Base-by-base conservation (phyloP, 2,329 filamentous ascomycete genomes). In the Pseudopithomyces maydicus region DNA sequence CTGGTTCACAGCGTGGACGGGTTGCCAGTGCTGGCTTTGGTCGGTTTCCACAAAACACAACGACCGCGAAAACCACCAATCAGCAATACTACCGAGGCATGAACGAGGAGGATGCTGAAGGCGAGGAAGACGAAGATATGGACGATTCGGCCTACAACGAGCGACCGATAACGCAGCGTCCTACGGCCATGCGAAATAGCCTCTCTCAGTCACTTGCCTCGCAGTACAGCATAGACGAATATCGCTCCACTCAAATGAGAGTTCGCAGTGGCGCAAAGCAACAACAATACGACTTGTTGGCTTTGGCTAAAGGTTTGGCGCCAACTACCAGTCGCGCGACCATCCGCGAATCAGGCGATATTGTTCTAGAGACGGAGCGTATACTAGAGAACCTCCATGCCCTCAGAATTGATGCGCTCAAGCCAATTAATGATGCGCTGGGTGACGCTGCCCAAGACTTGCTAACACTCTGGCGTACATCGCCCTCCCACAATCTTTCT, bases 281-380 rank as follows among this genome's bases (percentile, higher is more conserved):
- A 60, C 83, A 82, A 46, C 83, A 86, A 8, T 87, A 88, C 50
- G 85, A 86, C 43, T 90, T 92, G 68, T 84, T 87, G 3, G 80
- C 84, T 6, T 86, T 96, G 57, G 90, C 91, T 29, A 90, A 89
- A 71, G 88, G 89, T 58, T 76, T 93, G 10, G 88, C 80, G 72
- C 79, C 74, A 72, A 85, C 72, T 74, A 82, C 76, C 42, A 83
- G 83, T 35, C 79, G 84, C 33, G 85, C 90, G 1, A 68, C 77
- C 17, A 79, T 96, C 44, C 81, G 81, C 4, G 94, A 97, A 75
- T 80, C 88, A 1, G 86, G 89, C 58, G 82, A 88, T 44, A 75
- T 96, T 19, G 86, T 97, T 44, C 77, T 96, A 33, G 82, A 85
- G 47, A 96, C 90, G 11, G 93, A 97, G 72, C 82, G 86, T 38